Evolutionary conservation across 2,329 filamentous ascomycete species (phyloP).

Genomic region (Colletotrichum aenigma): DNA sequence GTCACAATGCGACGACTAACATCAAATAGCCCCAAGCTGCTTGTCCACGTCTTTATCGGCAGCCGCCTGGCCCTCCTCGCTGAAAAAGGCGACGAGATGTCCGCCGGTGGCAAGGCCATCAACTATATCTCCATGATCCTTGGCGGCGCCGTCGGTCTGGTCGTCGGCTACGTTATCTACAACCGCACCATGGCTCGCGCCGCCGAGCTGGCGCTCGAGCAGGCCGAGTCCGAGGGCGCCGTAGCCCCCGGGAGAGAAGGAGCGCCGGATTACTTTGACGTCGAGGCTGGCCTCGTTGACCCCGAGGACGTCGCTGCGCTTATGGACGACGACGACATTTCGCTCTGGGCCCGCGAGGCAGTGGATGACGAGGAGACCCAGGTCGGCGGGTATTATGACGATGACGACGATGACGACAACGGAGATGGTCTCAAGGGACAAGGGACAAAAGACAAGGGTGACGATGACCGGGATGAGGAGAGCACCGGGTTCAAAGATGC

Average conservation of each 20-base stretch:
- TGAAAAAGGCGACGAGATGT: conserved; percentile 86
- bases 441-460: background rate
- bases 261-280: conserved; percentile 42
- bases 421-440: conserved; percentile 9
- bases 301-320: conserved; percentile 57
- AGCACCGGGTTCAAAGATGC: background rate
- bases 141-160: conserved; percentile 72
- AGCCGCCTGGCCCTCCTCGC: conserved; percentile 80
- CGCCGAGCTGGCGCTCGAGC: conserved; percentile 58
- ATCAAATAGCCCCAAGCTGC: conserved; percentile 72
- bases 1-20: background rate
- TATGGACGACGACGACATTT: conserved; percentile 65
- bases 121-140: conserved; percentile 84
- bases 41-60: conserved; percentile 93
- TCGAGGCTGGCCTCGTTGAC: conserved; percentile 47
- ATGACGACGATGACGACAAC: conserved; percentile 35
- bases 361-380: conserved; percentile 31
- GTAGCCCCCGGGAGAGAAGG: conserved; percentile 19
- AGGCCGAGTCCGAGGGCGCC: conserved; percentile 27
- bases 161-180: conserved; percentile 87
- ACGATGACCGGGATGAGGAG: background rate
- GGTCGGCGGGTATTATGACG: conserved; percentile 25
- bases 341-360: conserved; percentile 55
- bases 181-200: conserved; percentile 68
- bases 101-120: conserved; percentile 74